A percentile compares a stretch with the other conserved stretches of the same genome.
Conservation (phyloP, 441 rosid species). For the Jatropha multifida region DNA sequence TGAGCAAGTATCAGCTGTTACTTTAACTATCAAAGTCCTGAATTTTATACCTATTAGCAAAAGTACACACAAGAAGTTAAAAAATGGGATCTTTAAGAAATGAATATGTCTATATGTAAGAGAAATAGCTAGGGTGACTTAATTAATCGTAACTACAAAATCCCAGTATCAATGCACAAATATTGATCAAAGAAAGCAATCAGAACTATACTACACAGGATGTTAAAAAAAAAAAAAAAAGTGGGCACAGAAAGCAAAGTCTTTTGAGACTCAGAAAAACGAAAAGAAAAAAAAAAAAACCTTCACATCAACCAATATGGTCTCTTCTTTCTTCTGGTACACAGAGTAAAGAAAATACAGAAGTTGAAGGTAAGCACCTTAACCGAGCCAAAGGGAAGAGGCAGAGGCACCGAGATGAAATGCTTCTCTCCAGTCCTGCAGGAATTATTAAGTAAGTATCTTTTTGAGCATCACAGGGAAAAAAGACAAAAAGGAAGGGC, state of each 20-base stretch:
- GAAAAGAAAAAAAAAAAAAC: not conserved
- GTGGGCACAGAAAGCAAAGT: not conserved
- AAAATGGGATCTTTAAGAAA: slow-evolving; percentile 7
- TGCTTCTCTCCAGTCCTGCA: not conserved
- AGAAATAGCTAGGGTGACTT: not conserved
- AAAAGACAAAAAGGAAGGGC: not conserved
- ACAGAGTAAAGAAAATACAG: not conserved
- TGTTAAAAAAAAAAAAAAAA: not conserved
- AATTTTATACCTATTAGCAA: slow-evolving; percentile 14
- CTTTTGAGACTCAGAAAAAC: not conserved
- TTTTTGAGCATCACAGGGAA: not conserved
- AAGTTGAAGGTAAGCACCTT: slow-evolving; percentile 25
- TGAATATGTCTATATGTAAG: not conserved
- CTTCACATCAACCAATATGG: not conserved
- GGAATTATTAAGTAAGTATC: not conserved
- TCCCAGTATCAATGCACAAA: not conserved
- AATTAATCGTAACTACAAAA: not conserved
- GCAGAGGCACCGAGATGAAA: not conserved
- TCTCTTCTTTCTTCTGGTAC: not conserved
- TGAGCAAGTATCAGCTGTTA: slow-evolving; percentile 11
- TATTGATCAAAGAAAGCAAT: not conserved
- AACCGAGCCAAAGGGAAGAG: not conserved
- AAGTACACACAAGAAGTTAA: not conserved
- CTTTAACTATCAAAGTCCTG: slow-evolving; percentile 17
- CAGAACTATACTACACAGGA: not conserved